phyloP scores from a whole-genome alignment of 176 grass and related monocot genomes.

The Oryza officinalis region DNA sequence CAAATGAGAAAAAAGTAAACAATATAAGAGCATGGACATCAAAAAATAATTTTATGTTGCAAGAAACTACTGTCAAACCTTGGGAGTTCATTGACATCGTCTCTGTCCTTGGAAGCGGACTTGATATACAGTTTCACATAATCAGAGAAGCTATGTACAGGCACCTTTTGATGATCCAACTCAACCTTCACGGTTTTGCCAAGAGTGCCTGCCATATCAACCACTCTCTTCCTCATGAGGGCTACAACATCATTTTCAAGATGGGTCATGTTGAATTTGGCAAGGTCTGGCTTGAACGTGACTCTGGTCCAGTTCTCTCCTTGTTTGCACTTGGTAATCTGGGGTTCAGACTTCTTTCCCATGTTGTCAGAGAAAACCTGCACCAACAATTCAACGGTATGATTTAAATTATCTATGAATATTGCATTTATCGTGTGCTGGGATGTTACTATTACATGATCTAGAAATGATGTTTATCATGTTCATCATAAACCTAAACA shows the following conservation, averaged over 20 bases:
- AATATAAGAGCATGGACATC: background rate
- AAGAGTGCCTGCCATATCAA: constrained; percentile 82
- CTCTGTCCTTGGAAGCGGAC: constrained; percentile 37
- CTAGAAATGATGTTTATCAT: background rate
- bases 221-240: constrained; percentile 89
- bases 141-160: constrained; percentile 56
- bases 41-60: background rate
- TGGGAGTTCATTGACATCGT: constrained; percentile 15
- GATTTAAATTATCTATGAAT: background rate
- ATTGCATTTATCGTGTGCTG: background rate
- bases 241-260: constrained; percentile 87
- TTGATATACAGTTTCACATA: constrained; percentile 72
- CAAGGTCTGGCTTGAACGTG: constrained; percentile 85
- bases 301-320: constrained; percentile 85
- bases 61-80: constrained; percentile 44
- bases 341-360: constrained; percentile 70
- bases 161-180: constrained; percentile 65
- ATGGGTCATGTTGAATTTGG: constrained; percentile 77
- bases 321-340: constrained; percentile 75
- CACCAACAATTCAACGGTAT: background rate
- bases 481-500: background rate
- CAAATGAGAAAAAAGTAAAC: background rate
- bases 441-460: background rate
- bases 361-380: constrained; percentile 88
- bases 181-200: constrained; percentile 90